Evolutionary conservation across 2,329 filamentous ascomycete genomes (phyloP).

Genomic region (Claviceps monticola): DNA sequence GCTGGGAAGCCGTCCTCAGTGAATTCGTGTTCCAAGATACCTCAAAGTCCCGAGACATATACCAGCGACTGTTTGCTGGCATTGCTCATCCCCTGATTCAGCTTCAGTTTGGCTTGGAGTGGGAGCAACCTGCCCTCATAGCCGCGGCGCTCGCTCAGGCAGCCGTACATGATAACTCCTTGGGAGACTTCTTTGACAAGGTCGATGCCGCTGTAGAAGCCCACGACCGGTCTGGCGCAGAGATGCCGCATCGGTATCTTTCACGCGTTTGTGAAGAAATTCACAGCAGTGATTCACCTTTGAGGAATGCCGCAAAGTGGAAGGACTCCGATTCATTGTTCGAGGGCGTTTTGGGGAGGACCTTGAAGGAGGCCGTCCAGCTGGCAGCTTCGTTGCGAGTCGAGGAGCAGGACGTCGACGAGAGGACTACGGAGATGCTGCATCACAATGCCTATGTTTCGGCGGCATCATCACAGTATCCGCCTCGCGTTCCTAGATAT

Average conservation of each 20-base stretch:
- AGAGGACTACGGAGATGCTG: slow-evolving; percentile 49
- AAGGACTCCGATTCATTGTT: slow-evolving; percentile 49
- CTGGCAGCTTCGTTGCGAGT: slow-evolving; percentile 47
- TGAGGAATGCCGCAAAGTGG: slow-evolving; percentile 34
- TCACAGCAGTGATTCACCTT: slow-evolving; percentile 33
- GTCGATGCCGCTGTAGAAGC: slow-evolving; percentile 34
- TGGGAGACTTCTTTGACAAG: slow-evolving; percentile 37
- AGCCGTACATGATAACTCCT: slow-evolving; percentile 49
- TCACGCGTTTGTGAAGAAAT: slow-evolving; percentile 49
- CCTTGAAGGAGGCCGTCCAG: slow-evolving; percentile 47
- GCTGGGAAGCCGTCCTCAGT: slow-evolving; percentile 45
- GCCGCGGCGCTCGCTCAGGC: slow-evolving; percentile 69
- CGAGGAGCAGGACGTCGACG: slow-evolving; percentile 39
- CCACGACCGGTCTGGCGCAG: slow-evolving; percentile 5
- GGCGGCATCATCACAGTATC: slow-evolving; percentile 44
- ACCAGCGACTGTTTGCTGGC: slow-evolving; percentile 54
- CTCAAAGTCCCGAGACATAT: slow-evolving; percentile 51
- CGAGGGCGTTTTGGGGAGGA: slow-evolving; percentile 53
- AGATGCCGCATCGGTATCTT: slow-evolving; percentile 14
- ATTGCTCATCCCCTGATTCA: slow-evolving; percentile 72
- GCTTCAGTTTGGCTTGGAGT: slow-evolving; percentile 74
- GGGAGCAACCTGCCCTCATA: slow-evolving; percentile 65
- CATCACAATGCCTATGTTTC: slow-evolving; percentile 42
- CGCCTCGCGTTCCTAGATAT: slow-evolving; percentile 53
- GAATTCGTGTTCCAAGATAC: slow-evolving; percentile 57